Evolutionary conservation across 495 filamentous ascomycete genomes (phyloP), one percentile per base, ranked within the genome.

Genomic region (Lophium mytilinum): DNA sequence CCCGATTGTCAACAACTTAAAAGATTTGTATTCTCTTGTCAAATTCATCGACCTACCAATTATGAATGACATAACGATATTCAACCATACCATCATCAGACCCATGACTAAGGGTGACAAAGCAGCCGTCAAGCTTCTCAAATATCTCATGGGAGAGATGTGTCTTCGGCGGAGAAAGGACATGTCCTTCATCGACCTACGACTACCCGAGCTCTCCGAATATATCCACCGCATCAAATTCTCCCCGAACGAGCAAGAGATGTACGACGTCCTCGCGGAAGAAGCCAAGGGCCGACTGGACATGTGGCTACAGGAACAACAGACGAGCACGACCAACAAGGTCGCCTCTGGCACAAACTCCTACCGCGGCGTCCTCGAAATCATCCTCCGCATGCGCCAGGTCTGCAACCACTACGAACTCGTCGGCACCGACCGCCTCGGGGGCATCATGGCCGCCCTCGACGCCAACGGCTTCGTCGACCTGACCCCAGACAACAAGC

Each of bases 321-420:
- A 83, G 61, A 50, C 37, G 69, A 69, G 33, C 61, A 71, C 65
- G 65, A 69, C 48, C 63, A 56, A 8, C 55, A 72, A 75, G 58
- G 75, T 71, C 17, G 70, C 70, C 0, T 69, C 18, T 33, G 50
- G 80, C 33, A 56, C 57, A 30, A 12, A 18, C 14, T 74, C 72
- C 1, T 86, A 86, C 61, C 78, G 82, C 3, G 78, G 84, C 61
- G 75, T 96, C 2, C 78, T 95, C 14, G 90, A 95, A 69, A 79
- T 90, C 50, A 75, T 96, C 35, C 79, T 96, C 0, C 85, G 91
- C 11, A 78, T 96, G 54, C 82, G 91, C 14, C 91, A 96, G 69
- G 80, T 85, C 59, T 90, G 91, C 71, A 89, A 92, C 58, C 91
- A 95, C 69, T 92, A 88, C 87, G 83, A 82, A 11, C 76, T 96